Evolutionary conservation across 345 rosid genomes (phyloP), one percentile per base, ranked within the genome.

Genomic region (Gossypium bickii): DNA sequence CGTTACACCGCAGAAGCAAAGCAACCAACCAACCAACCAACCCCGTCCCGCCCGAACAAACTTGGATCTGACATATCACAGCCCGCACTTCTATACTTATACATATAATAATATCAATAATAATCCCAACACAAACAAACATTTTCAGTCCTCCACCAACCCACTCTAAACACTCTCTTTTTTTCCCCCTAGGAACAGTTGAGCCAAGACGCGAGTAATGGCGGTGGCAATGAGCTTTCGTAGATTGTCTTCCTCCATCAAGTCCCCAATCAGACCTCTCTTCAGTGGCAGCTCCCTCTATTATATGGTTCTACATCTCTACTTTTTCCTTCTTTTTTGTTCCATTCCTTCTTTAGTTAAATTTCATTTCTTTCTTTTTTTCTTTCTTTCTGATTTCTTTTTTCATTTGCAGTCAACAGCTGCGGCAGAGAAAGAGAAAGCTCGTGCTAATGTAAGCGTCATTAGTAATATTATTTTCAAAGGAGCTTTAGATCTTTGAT

Each of bases 171-270:
- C 77, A 48, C 22, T 20, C 65, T 27, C 1, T 0, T 3, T 11
- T 16, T 12, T 3, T 2, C 12, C 4, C 12, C n/a, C 12, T n/a
- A 55, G 41, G 5, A 38, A 64, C 51, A 51, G 7, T 7, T 27
- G 24, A 45, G 44, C 38, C 17, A 38, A 12, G 20, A 47, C 34
- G 17, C 63, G 13, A 58, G 63, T 1, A 17, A 64, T 34, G 34
- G 61, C 85, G 47, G 82, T 86, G 93, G 87, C 93, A 49, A 79
- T 82, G 78, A 89, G 90, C 77, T 90, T 94, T 76, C 89, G 91
- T 70, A 84, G 91, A 70, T 81, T 92, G 80, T 83, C 94, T 67
- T 72, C 90, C 81, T 81, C 85, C 79, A 18, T 84, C 63, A 77
- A 72, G 63, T 78, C 80, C 27, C 85, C 91, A 63, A 71, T 83